Conservation (phyloP, 352 stramenopile species). For the Globisporangium mamillatum region DNA sequence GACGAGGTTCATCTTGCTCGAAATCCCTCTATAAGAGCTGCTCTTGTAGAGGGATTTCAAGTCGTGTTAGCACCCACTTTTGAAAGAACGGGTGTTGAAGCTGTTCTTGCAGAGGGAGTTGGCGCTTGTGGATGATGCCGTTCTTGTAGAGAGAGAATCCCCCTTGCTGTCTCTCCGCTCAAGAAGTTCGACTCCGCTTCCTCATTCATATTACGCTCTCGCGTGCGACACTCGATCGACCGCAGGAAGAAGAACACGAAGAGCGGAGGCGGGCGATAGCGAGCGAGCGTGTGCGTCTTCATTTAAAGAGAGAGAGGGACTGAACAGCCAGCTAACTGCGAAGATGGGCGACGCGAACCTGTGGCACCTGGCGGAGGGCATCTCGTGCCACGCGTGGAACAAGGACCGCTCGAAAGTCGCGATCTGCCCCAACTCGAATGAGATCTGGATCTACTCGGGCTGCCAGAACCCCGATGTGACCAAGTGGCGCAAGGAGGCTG, state of each 20-base stretch:
- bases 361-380: slow-evolving; percentile 78
- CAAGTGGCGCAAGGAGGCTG: slow-evolving; percentile 83
- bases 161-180: slow-evolving; percentile 8
- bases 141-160: slow-evolving; percentile 34
- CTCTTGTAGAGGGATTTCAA: too few relatives aligned
- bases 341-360: slow-evolving; percentile 51
- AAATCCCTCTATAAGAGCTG: too few relatives aligned
- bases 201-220: slow-evolving; percentile 4
- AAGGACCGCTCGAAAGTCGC: slow-evolving; percentile 87
- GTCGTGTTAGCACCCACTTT: too few relatives aligned
- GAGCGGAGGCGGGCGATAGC: neutral
- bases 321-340: slow-evolving; percentile 1
- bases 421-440: slow-evolving; percentile 91
- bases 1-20: too few relatives aligned
- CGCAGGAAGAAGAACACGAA: neutral
- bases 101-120: slow-evolving; percentile 25
- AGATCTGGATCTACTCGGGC: slow-evolving; percentile 91
- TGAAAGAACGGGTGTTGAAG: too few relatives aligned
- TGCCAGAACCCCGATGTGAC: slow-evolving; percentile 70
- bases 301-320: neutral
- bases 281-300: neutral
- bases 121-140: neutral
- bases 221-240: slow-evolving; percentile 15
- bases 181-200: neutral
- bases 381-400: slow-evolving; percentile 93